Conservation (phyloP, 345 rosid genomes). For the Geranium brycei region DNA sequence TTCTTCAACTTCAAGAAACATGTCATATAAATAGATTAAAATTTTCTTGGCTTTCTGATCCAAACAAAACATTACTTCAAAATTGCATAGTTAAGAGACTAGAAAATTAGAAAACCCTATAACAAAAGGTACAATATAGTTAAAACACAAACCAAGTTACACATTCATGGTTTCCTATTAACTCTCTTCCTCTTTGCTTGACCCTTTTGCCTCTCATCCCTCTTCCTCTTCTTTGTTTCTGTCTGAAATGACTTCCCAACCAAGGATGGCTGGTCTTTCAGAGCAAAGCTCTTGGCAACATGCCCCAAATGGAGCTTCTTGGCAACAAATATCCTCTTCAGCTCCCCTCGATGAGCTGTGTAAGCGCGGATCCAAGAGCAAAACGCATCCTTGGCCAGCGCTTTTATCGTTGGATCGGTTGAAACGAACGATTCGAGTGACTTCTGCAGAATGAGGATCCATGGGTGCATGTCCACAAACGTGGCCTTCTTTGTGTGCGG, state of each 20-base stretch:
- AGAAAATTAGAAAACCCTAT: not conserved
- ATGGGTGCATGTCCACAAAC: constrained; percentile 61
- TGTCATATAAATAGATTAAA: not conserved
- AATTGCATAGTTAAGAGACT: not conserved
- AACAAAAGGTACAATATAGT: not conserved
- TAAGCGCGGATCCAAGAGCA: constrained; percentile 91
- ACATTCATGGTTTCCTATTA: constrained; percentile 11
- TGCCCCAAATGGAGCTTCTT: constrained; percentile 95
- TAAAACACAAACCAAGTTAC: not conserved
- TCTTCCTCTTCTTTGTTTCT: constrained; percentile 70
- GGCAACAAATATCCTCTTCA: constrained; percentile 68
- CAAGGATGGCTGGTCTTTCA: constrained; percentile 81
- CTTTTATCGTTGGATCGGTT: constrained; percentile 46
- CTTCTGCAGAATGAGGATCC: constrained; percentile 61
- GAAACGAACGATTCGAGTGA: constrained; percentile 54
- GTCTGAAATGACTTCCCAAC: constrained; percentile 58
- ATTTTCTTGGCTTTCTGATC: not conserved
- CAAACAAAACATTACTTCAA: not conserved
- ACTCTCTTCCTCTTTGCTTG: constrained; percentile 28
- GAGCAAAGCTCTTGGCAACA: constrained; percentile 90
- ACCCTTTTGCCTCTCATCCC: constrained; percentile 46
- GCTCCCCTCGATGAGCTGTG: constrained; percentile 82
- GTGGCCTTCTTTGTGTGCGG: constrained; percentile 33
- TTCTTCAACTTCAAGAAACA: not conserved
- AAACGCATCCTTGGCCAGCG: constrained; percentile 65